These are phyloP conservation scores for Aureobasidium pullulans DNA, from an alignment of 2,329 filamentous ascomycete genomes.

Conservation along the genomic window DNA sequence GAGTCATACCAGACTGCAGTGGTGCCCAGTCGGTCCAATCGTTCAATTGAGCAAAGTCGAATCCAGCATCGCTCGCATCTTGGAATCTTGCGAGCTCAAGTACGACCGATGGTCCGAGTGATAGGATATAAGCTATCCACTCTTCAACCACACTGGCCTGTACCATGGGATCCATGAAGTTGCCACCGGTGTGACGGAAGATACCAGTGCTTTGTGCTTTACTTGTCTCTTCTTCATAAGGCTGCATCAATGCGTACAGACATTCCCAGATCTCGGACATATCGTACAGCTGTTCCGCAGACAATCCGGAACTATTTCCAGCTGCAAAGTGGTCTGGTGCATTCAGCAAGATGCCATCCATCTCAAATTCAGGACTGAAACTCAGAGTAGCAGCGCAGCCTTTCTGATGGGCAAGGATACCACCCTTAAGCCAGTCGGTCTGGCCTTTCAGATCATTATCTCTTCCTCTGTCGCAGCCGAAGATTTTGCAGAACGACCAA, in stretches of 20 bases:
- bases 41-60: constrained; percentile 45
- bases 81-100: constrained; percentile 42
- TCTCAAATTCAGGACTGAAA: constrained; percentile 40
- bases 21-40: constrained; percentile 53
- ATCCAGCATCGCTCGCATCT: constrained; percentile 37
- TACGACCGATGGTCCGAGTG: constrained; percentile 50
- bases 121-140: constrained; percentile 55
- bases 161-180: constrained; percentile 41
- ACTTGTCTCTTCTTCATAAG: constrained; percentile 46
- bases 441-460: constrained; percentile 54
- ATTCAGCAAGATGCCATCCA: constrained; percentile 48
- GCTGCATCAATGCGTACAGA: constrained; percentile 48
- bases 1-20: constrained; percentile 39
- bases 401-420: constrained; percentile 42
- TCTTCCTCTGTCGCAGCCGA: constrained; percentile 50
- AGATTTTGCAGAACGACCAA: constrained; percentile 59
- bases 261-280: constrained; percentile 61
- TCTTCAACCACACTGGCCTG: constrained; percentile 52
- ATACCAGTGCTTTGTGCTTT: constrained; percentile 51
- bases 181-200: constrained; percentile 43
- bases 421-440: constrained; percentile 57
- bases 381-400: constrained; percentile 39
- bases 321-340: constrained; percentile 51
- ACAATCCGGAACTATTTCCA: constrained; percentile 50
- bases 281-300: constrained; percentile 51